phyloP scores from a whole-genome alignment of 1,284 basidiomycete genomes.

The Coniferiporia sulphurascens region DNA sequence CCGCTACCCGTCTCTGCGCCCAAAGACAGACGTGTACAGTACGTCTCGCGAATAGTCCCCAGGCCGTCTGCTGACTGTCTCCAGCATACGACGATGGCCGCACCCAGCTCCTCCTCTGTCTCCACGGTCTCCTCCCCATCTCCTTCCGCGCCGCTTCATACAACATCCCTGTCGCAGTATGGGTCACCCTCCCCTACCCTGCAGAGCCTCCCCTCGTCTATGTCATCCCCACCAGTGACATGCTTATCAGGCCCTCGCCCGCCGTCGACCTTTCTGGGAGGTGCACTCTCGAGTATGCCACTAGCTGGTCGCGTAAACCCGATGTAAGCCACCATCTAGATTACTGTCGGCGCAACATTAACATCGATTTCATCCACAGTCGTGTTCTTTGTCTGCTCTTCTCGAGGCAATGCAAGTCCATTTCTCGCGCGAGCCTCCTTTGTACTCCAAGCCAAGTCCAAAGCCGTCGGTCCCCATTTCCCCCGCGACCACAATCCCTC shows the following conservation, averaged over 20 bases:
- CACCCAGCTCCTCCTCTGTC: slow-evolving; percentile 82
- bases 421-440: slow-evolving; percentile 84
- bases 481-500: slow-evolving; percentile 4
- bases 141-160: slow-evolving; percentile 74
- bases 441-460: slow-evolving; percentile 78
- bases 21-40: slow-evolving; percentile 95
- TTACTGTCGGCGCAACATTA: slow-evolving; percentile 15
- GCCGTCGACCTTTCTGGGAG: slow-evolving; percentile 83
- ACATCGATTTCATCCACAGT: slow-evolving; percentile 36
- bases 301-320: slow-evolving; percentile 76
- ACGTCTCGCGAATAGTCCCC: slow-evolving; percentile 24
- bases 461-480: slow-evolving; percentile 9
- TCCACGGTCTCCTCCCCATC: slow-evolving; percentile 92
- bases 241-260: slow-evolving; percentile 79
- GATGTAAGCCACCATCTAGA: slow-evolving; percentile 55
- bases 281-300: slow-evolving; percentile 64
- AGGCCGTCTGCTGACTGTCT: slow-evolving; percentile 19
- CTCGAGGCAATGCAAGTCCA: slow-evolving; percentile 71
- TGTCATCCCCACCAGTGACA: slow-evolving; percentile 90
- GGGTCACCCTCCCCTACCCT: slow-evolving; percentile 84
- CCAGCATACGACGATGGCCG: slow-evolving; percentile 92
- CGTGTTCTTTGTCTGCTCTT: slow-evolving; percentile 61
- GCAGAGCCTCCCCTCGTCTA: slow-evolving; percentile 82
- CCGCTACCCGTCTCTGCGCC: slow-evolving; percentile 63
- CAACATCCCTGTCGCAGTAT: slow-evolving; percentile 91